phyloP scores from a whole-genome alignment of 2,329 filamentous ascomycete genomes.

The Beauveria varroae region DNA sequence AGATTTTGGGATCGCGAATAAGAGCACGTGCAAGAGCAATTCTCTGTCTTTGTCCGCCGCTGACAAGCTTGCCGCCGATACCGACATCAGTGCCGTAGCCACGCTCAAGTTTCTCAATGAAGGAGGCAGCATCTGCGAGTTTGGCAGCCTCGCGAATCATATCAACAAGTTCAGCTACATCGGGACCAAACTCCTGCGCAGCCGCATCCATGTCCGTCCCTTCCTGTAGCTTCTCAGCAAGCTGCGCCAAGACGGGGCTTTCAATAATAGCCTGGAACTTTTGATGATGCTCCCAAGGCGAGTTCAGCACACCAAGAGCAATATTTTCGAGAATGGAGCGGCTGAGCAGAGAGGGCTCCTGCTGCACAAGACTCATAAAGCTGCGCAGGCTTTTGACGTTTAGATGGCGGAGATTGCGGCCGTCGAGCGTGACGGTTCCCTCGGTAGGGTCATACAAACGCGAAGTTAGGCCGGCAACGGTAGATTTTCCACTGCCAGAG shows the following conservation, averaged over 20 bases:
- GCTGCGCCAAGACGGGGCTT: constrained; percentile 37
- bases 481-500: constrained; percentile 52
- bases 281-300: constrained; percentile 30
- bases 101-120: constrained; percentile 45
- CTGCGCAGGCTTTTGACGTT: constrained; percentile 38
- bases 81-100: constrained; percentile 49
- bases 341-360: constrained; percentile 37
- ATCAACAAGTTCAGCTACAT: constrained; percentile 42
- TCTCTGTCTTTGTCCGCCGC: constrained; percentile 54
- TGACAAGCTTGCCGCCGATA: constrained; percentile 44
- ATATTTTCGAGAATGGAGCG: constrained; percentile 45
- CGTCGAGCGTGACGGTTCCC: constrained; percentile 41
- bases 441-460: constrained; percentile 49
- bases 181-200: constrained; percentile 34
- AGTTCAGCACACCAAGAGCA: constrained; percentile 40
- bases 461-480: constrained; percentile 45
- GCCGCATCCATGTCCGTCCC: constrained; percentile 40
- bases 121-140: constrained; percentile 51
- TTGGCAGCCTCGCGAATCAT: constrained; percentile 43
- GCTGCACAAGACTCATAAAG: constrained; percentile 37
- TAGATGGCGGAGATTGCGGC: constrained; percentile 37
- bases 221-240: constrained; percentile 44
- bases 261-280: constrained; percentile 39
- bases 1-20: constrained; percentile 47
- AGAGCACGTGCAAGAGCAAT: constrained; percentile 52